These are phyloP conservation scores for Aureobasidium uvarum DNA, from an alignment of 2,329 filamentous ascomycete species.

Conservation along the genomic window DNA sequence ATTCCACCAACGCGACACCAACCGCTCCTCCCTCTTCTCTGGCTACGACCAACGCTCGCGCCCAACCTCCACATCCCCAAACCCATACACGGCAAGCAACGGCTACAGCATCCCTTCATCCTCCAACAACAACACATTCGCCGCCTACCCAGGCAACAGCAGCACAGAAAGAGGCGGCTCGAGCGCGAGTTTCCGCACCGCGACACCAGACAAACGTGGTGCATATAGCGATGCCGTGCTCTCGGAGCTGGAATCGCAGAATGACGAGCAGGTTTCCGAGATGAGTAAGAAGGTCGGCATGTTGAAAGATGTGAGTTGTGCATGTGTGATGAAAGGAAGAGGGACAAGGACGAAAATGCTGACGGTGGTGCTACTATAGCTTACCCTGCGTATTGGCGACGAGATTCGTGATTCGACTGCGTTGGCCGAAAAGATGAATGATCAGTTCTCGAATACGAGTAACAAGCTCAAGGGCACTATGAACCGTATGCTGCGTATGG, in stretches of 20 bases:
- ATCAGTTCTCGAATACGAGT: conserved; percentile 83
- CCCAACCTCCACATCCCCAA: conserved; percentile 37
- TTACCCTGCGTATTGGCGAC: conserved; percentile 89
- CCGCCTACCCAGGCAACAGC: conserved; percentile 36
- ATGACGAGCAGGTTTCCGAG: conserved; percentile 85
- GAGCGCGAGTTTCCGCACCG: conserved; percentile 39
- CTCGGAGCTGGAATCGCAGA: conserved; percentile 92
- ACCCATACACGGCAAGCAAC: conserved; percentile 25
- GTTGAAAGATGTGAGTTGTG: conserved; percentile 72
- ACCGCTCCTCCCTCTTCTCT: conserved; percentile 44
- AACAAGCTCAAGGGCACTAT: conserved; percentile 83
- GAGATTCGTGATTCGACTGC: conserved; percentile 90
- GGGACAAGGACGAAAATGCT: background rate
- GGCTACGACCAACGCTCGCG: conserved; percentile 39
- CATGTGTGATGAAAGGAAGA: background rate
- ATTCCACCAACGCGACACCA: conserved; percentile 41
- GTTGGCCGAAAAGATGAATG: conserved; percentile 93
- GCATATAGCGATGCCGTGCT: conserved; percentile 92
- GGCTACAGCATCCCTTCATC: conserved; percentile 18
- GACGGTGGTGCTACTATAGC: conserved; percentile 48
- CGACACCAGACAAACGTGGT: conserved; percentile 61
- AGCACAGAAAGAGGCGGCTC: conserved; percentile 31
- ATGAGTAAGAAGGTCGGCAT: conserved; percentile 86
- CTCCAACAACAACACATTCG: conserved; percentile 31
- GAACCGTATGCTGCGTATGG: conserved; percentile 97